Conservation (phyloP, 2,329 filamentous ascomycete species). For the Fusarium sp. region DNA sequence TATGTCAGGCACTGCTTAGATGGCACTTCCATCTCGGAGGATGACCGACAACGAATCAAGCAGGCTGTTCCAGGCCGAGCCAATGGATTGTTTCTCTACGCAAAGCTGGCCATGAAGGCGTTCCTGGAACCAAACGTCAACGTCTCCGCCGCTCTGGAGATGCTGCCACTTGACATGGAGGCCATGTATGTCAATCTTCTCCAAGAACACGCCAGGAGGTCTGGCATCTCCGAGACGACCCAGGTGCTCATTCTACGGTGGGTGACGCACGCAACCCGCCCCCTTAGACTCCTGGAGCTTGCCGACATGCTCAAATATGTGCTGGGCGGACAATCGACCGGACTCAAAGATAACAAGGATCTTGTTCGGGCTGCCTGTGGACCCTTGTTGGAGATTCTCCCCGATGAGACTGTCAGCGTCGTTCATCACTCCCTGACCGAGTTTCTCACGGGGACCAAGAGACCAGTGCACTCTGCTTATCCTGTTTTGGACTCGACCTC, state of each 20-base stretch:
- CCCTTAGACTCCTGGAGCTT: constrained; percentile 32
- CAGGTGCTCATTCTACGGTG: constrained; percentile 31
- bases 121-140: constrained; percentile 19
- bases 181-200: constrained; percentile 27
- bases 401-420: constrained; percentile 33
- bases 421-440: constrained; percentile 38
- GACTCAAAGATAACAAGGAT: constrained; percentile 24
- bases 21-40: constrained; percentile 22
- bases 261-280: constrained; percentile 30
- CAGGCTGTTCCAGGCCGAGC: constrained; percentile 32
- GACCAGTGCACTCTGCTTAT: constrained; percentile 5
- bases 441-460: constrained; percentile 22
- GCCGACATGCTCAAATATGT: constrained; percentile 26
- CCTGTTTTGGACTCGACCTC: constrained; percentile 16
- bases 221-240: constrained; percentile 13
- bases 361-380: constrained; percentile 30
- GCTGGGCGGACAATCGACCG: neutral
- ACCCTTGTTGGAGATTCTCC: constrained; percentile 29
- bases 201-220: constrained; percentile 23
- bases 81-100: constrained; percentile 37
- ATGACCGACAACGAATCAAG: constrained; percentile 20
- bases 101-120: constrained; percentile 33
- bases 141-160: neutral
- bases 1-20: constrained; percentile 46
- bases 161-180: constrained; percentile 26